phyloP scores from a whole-genome alignment of 306 rosid genomes.

The Malus fusca region DNA sequence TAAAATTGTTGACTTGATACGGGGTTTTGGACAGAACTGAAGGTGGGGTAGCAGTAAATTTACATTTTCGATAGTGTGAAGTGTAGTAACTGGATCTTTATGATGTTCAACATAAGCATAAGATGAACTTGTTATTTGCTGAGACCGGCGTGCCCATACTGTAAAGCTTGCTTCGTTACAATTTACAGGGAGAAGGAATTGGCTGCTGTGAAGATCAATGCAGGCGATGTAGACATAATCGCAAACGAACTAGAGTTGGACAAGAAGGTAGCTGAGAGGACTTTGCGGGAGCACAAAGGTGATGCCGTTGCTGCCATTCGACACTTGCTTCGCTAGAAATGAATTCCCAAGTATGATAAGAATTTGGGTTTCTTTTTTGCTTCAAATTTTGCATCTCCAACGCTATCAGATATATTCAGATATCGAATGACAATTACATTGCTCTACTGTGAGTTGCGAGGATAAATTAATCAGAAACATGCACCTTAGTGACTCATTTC shows the following conservation, averaged over 20 bases:
- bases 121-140: not conserved
- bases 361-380: not conserved
- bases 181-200: conserved; percentile 74
- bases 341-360: not conserved
- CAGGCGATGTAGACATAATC: conserved; percentile 78
- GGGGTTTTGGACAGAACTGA: not conserved
- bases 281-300: conserved; percentile 92
- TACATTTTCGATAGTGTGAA: not conserved
- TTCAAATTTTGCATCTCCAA: not conserved
- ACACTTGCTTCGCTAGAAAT: conserved; percentile 50
- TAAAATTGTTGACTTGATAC: not conserved
- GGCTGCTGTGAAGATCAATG: conserved; percentile 84
- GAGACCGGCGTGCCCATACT: not conserved
- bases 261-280: conserved; percentile 90
- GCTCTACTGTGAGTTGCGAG: not conserved
- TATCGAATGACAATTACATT: not conserved
- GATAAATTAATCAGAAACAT: not conserved
- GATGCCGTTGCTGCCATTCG: conserved; percentile 95
- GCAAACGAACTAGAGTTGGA: conserved; percentile 93
- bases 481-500: not conserved
- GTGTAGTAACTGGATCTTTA: not conserved
- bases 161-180: not conserved
- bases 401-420: not conserved
- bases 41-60: not conserved
- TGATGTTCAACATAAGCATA: not conserved